A percentile compares a stretch with the other conserved stretches of the same genome.
phyloP scores from a whole-genome alignment of 805 yeast genomes.

The Diddensiella transvaalensis region DNA sequence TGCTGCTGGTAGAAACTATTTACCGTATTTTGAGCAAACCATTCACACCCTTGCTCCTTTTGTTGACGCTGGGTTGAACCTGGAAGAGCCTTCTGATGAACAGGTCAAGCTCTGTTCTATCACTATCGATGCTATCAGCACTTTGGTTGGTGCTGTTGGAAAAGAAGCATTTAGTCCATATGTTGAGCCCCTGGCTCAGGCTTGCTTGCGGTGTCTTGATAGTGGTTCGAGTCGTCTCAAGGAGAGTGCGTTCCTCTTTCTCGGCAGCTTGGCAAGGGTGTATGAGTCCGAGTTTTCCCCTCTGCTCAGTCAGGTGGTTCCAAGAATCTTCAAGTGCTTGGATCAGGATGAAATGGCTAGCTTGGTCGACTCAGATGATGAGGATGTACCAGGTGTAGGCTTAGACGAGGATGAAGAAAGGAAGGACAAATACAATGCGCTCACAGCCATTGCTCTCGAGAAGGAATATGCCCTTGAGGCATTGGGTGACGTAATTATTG shows the following conservation, averaged over 20 bases:
- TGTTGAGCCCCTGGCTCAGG: slow-evolving; percentile 84
- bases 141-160: slow-evolving; percentile 96
- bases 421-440: slow-evolving; percentile 69
- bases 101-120: slow-evolving; percentile 88
- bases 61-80: slow-evolving; percentile 48
- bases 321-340: slow-evolving; percentile 77
- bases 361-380: slow-evolving; percentile 35
- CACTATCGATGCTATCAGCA: slow-evolving; percentile 89
- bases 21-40: slow-evolving; percentile 81
- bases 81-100: slow-evolving; percentile 79
- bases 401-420: slow-evolving; percentile 50
- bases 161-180: slow-evolving; percentile 79
- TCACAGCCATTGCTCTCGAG: slow-evolving; percentile 93
- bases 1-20: slow-evolving; percentile 84
- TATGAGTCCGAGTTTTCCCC: slow-evolving; percentile 88
- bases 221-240: slow-evolving; percentile 81
- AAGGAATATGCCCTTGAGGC: slow-evolving; percentile 95
- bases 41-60: slow-evolving; percentile 76
- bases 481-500: slow-evolving; percentile 79
- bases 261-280: slow-evolving; percentile 91
- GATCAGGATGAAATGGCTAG: slow-evolving; percentile 73
- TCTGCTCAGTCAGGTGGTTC: slow-evolving; percentile 76
- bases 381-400: slow-evolving; percentile 38
- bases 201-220: slow-evolving; percentile 75
- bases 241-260: slow-evolving; percentile 91